Base-by-base conservation (phyloP, 441 rosid genomes). In the Pelargonium fulgidum region DNA sequence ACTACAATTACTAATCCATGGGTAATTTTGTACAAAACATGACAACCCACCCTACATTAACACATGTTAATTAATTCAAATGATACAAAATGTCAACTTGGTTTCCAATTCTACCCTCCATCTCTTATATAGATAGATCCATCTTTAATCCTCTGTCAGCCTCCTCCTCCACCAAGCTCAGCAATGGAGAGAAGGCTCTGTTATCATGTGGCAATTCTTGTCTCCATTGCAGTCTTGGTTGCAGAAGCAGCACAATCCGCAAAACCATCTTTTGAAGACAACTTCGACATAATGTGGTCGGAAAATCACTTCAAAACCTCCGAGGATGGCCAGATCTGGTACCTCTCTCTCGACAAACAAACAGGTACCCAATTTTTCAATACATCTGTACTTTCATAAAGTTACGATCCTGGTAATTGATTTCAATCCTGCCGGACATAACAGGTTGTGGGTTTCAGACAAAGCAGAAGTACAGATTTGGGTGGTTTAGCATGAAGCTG, bases 311-410 rank as follows among this genome's bases (percentile, higher is more conserved):
- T 94, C 83, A 91, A 83, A 68, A 91, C 99, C 48, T 94, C 99
- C 20, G 90, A 83, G 67, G 97, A 89, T 74, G 97, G 99, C 16
- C 87, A 90, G 91, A 90, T 89, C 94, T 94, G 99, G 99, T 85
- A 85, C 79, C 91, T 94, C 66, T 82, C 97, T 1, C 64, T 93
- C 67, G 98, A 93, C 80, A 91, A 93, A 29, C 89, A 93, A 50
- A 93, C 98, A 80, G 97, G 99, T 93, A 76, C 42, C 5, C 59
- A 3, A 4, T n/a, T 19, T 14, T 44, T 44, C 8, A 44, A 0
- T 7, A 44, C 9, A 24, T 24, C 26, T 24, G 26, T 24, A 24
- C 26, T 24, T 24, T 24, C 26, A 24, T 24, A 24, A 24, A 24
- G 26, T 2, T 0, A 24, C 26, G 26, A 24, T 24, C 26, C 2